Evolutionary conservation across 225 moss, liverwort and hornwort genomes (phyloP), one percentile per base, ranked within the genome.

Genomic region (Takakia lepidozioides): DNA sequence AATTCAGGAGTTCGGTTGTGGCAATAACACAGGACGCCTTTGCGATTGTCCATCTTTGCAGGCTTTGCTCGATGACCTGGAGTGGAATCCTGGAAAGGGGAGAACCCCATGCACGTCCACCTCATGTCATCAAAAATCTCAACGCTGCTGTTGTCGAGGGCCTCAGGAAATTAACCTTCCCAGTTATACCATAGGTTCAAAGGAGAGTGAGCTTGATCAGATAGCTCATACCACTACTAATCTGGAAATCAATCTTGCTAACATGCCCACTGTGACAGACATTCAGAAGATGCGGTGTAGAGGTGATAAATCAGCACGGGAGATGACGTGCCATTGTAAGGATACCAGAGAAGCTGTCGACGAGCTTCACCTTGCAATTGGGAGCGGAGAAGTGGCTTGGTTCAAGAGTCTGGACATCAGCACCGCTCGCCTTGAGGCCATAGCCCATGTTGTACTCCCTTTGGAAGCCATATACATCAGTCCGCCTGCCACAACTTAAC

Each of bases 311-410:
- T 61, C 57, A 14, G 56, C 61, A 16, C 62, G 30, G 48, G 73
- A 62, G 30, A 40, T 73, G 58, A 49, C 56, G 25, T 61, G 55
- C 44, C 57, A 61, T 49, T 21, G 51, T 23, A 26, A 54, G 5
- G 55, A 64, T 26, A 61, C 64, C 32, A 61, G 30, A 59, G 65
- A 73, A 56, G 69, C 78, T 47, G 61, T 78, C 27, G 46, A 49
- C 25, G 34, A 66, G 43, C 55, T 73, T 15, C 72, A 57, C 21
- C 39, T 54, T 29, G 73, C 78, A 8, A 51, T 78, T 54, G 62
- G 50, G 11, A 62, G 48, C 46, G 73, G 78, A 15, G 78, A 78
- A 59, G 65, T 73, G n/a, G 69, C 78, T 29, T 78, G 78, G 78
- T 50, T 73, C 25, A 69, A 44, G 54, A 78, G 72, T 27, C 45